A percentile compares a stretch with the other conserved stretches of the same genome.
Conservation (phyloP, 208 protist genomes). For the Leishmania lainsoni region DNA sequence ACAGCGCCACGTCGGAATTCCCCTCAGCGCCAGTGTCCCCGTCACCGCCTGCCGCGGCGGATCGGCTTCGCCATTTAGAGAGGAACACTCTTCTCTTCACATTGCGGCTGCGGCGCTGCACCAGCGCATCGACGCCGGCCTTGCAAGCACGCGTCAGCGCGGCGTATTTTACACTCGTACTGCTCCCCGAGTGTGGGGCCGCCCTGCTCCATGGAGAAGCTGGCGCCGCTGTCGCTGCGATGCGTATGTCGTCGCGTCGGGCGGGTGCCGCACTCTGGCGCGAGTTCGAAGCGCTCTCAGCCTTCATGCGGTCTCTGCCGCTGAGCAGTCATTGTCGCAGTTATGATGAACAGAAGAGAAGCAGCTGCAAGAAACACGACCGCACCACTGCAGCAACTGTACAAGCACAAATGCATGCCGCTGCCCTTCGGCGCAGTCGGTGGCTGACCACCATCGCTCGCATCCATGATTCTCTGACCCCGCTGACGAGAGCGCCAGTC, state of each 20-base stretch:
- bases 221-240: not conserved
- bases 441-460: constrained; percentile 16
- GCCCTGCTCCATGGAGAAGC: too few relatives aligned
- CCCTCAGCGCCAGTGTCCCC: not conserved
- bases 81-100: constrained; percentile 13
- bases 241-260: not conserved
- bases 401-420: constrained; percentile 4
- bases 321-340: not conserved
- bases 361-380: not conserved
- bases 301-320: constrained; percentile 12
- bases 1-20: constrained; percentile 13
- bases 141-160: not conserved
- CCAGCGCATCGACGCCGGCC: not conserved
- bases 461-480: constrained; percentile 1
- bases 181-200: constrained; percentile 14
- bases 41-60: constrained; percentile 5
- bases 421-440: constrained; percentile 19
- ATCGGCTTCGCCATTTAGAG: constrained; percentile 12
- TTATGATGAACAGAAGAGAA: not conserved
- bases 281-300: constrained; percentile 20
- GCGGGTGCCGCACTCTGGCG: constrained; percentile 12
- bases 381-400: not conserved
- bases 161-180: constrained; percentile 6
- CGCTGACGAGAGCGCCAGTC: not conserved
- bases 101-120: constrained; percentile 5